Base-by-base conservation (phyloP, 164 flowering plant genomes). In the Berberis vulgaris region DNA sequence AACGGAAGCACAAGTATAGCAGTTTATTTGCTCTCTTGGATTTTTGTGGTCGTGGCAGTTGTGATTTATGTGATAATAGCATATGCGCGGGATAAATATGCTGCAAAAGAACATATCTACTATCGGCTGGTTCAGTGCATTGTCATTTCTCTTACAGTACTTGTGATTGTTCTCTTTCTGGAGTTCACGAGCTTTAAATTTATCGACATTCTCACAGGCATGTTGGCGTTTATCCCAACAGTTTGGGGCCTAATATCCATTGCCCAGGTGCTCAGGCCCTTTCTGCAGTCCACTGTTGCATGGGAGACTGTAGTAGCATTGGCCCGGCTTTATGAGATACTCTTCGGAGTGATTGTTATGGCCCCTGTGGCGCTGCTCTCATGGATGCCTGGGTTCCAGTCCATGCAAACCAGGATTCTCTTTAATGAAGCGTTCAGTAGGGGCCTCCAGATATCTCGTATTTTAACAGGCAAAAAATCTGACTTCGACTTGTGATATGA, bases 351-450 rank as follows among this genome's bases (percentile, higher is more conserved):
- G 40, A 77, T 90, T 41, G 85, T 90, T 45, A 76, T 93, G 92
- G 85, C 85, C 46, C 98, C 98, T 6, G 76, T 90, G 69, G 98
- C 98, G n/a, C 71, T 88, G 46, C 75, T 93, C 4, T 84, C 97
- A 46, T 93, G 98, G 98, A 65, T 88, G 80, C 98, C 98, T 47
- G 97, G 92, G 10, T 88, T 88, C 72, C 94, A 88, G 74, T 59
- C 89, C 7, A 90, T 93, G 96, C 97, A 93, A 75, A 90, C 96
- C 6, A 82, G 98, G 73, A 88, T 93, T 60, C 76, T 93, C 55
- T 93, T 93, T 73, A 93, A 93, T 76, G 86, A 93, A 74, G 98
- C 89, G 42, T 93, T 93, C 72, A 90, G 96, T 77, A 68, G 98
- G 72, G 97, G 97, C 43, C 91, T 93, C 41, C 96, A 87, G 71